Percentiles rank a stretch among this genome's conserved stretches.
Evolutionary conservation across 768 basidiomycete species (phyloP).

Genomic region (Phlebiopsis flavidoalba): DNA sequence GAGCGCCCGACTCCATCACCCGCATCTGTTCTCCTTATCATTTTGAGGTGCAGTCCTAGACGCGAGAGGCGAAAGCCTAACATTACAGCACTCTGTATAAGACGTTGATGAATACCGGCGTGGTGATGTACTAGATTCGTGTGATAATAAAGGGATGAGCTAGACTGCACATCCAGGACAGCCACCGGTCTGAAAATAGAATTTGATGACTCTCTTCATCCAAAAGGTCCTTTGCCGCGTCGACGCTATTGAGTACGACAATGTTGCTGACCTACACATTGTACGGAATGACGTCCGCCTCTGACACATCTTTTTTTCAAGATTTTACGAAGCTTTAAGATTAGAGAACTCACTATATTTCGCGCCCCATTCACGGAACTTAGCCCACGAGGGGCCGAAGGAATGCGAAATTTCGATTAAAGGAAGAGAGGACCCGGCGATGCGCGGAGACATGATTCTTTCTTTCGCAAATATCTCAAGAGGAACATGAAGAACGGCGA

Average conservation of each 20-base stretch:
- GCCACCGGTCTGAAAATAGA: slow-evolving; percentile 16
- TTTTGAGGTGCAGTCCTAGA: no score
- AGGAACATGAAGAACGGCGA: no score
- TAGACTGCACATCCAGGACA: no score
- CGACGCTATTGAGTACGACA: slow-evolving; percentile 12
- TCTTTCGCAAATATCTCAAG: no score
- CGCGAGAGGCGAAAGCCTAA: no score
- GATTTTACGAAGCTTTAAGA: no score
- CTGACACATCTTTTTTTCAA: neutral
- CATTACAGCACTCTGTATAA: no score
- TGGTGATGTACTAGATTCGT: no score
- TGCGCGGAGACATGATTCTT: neutral
- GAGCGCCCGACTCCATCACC: neutral
- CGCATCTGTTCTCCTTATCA: no score
- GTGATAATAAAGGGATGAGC: no score
- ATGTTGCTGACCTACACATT: slow-evolving; percentile 9
- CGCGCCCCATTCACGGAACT: neutral
- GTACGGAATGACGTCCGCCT: slow-evolving; percentile 14
- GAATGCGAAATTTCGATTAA: neutral
- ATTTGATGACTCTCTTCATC: slow-evolving; percentile 13
- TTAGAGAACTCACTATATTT: neutral
- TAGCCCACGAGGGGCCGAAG: neutral
- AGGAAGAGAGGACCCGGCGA: neutral
- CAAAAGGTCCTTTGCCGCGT: slow-evolving; percentile 14
- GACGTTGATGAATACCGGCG: no score